Base-by-base conservation (phyloP, 495 filamentous ascomycete genomes). In the Talaromyces adpressus region DNA sequence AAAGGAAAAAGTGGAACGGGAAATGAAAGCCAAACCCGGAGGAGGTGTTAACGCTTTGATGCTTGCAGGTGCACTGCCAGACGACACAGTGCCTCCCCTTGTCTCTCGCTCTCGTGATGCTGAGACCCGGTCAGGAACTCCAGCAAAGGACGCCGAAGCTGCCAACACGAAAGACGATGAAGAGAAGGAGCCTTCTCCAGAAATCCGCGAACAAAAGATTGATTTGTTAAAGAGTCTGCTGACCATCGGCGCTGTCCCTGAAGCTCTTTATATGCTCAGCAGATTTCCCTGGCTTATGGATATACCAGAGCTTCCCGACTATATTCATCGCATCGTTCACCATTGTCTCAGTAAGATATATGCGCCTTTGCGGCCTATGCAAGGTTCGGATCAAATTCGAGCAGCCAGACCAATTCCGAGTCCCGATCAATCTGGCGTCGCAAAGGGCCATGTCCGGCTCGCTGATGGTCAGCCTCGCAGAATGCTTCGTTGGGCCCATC, bases 211-310 rank as follows among this genome's bases (percentile, higher is more conserved):
- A 65, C 94, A 97, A 68, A 98, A 97, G 72, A 85, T 92, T 0
- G 76, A 84, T 56, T 81, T 99, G 1, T 81, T 99, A 39, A 89
- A 89, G 67, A 91, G 91, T 67, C 82, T 99, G 22, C 82, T 99
- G 4, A 87, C 87, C 11, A 93, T 97, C 65, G 95, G 95, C 23
- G 94, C 95, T 16, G 80, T 99, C 30, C 93, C 95, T 0, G 95
- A 98, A 73, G 85, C 95, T 2, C 82, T 98, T 22, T 97, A 92
- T 73, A 90, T 99, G 54, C 82, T 99, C 36, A 93, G 92, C 54
- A 88, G 88, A 62, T 95, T 95, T 69, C 89, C 90, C 23, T 97
- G 94, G 91, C 82, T 98, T 14, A 85, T 91, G 49, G 90, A 96
- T 57, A 85, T 83, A 2, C 87, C 91, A 18, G 91, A 97, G 57